These are phyloP conservation scores for Fusarium citri DNA, from an alignment of 2,329 filamentous ascomycete genomes.

Conservation along the genomic window DNA sequence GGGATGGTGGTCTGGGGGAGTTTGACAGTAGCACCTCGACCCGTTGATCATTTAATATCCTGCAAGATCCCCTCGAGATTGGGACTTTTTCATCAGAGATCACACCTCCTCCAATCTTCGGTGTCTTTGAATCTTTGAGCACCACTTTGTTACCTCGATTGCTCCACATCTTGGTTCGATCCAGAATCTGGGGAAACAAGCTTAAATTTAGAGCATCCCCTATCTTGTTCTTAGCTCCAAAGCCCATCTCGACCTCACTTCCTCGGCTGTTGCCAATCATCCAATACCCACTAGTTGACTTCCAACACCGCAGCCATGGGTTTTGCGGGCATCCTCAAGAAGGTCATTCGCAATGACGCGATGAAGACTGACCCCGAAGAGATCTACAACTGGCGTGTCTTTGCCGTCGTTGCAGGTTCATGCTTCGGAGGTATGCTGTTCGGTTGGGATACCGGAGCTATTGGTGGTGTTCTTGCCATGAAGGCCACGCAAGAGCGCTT, in stretches of 20 bases:
- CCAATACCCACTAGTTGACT: conserved; percentile 1
- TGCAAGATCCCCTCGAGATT: conserved; percentile 34
- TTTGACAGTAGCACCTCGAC: conserved; percentile 21
- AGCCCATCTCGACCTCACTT: not conserved
- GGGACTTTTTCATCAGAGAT: conserved; percentile 17
- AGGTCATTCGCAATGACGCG: conserved; percentile 75
- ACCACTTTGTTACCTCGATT: conserved; percentile 3
- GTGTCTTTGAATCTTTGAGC: conserved; percentile 18
- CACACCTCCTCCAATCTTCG: conserved; percentile 24
- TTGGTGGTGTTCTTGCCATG: conserved; percentile 74
- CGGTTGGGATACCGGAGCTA: conserved; percentile 70
- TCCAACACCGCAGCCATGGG: conserved; percentile 52
- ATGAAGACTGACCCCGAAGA: conserved; percentile 75
- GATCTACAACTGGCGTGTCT: conserved; percentile 77
- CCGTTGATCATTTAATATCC: conserved; percentile 43
- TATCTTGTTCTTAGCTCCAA: conserved; percentile 8
- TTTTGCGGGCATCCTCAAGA: conserved; percentile 59
- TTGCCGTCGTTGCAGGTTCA: conserved; percentile 70
- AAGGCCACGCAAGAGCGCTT: conserved; percentile 63
- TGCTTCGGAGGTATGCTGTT: conserved; percentile 74
- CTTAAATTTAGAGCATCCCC: conserved; percentile 34
- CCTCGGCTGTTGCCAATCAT: conserved; percentile 15
- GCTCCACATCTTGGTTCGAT: conserved; percentile 18
- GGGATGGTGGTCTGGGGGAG: conserved; percentile 32
- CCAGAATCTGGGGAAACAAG: conserved; percentile 34